Conservation (phyloP, 2,329 filamentous ascomycete genomes). For the Paracoccidioides lutzii region DNA sequence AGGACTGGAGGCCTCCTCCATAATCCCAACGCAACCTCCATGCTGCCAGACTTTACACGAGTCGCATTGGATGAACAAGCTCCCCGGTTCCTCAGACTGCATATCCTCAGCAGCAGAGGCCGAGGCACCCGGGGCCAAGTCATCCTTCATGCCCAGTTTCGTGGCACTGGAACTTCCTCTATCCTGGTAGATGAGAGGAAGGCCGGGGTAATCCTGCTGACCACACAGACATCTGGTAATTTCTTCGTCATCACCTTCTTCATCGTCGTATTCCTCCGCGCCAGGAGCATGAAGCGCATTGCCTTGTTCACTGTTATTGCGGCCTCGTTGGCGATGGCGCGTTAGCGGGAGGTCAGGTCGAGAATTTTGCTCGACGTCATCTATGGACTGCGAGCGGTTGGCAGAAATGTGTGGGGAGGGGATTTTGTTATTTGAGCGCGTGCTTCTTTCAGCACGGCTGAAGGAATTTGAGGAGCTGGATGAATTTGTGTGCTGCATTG, state of each 20-base stretch:
- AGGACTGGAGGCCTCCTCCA: constrained; percentile 82
- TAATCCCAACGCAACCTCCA: constrained; percentile 91
- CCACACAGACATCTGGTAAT: constrained; percentile 92
- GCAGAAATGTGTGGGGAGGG: constrained; percentile 61
- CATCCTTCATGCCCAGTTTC: constrained; percentile 43
- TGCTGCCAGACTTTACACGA: constrained; percentile 98
- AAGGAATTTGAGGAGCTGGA: constrained; percentile 61
- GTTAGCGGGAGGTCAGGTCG: constrained; percentile 55
- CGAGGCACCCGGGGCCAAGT: constrained; percentile 45
- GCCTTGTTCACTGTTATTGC: constrained; percentile 48
- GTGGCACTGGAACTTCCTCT: constrained; percentile 45
- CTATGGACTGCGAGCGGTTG: constrained; percentile 37
- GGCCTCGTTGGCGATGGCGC: constrained; percentile 58
- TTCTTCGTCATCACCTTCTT: constrained; percentile 73
- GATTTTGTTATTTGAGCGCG: constrained; percentile 58
- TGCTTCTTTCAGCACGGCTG: constrained; percentile 59
- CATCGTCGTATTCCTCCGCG: constrained; percentile 32
- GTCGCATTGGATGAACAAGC: constrained; percentile 96
- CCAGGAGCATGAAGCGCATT: constrained; percentile 30
- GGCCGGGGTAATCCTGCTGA: constrained; percentile 86
- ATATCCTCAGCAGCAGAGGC: constrained; percentile 47
- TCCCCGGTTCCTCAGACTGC: constrained; percentile 73
- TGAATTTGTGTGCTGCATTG: constrained; percentile 64
- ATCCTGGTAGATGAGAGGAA: constrained; percentile 46
- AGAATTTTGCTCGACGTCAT: constrained; percentile 40